phyloP scores from a whole-genome alignment of 176 grass and related monocot genomes.

The Bothriochloa decipiens region DNA sequence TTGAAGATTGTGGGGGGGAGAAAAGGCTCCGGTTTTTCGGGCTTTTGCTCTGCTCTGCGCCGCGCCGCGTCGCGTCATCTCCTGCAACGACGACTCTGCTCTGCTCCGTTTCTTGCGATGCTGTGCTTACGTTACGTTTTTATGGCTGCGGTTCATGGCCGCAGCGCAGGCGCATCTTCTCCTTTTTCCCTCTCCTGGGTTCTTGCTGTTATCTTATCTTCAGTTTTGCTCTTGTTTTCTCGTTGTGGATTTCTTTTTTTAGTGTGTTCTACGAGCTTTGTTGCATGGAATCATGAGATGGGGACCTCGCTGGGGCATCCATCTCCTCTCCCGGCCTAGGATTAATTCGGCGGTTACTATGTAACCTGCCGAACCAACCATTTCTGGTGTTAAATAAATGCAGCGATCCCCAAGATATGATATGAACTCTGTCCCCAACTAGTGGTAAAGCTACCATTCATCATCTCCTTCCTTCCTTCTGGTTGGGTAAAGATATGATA shows the following conservation, averaged over 20 bases:
- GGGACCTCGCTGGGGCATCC: neutral
- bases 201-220: neutral
- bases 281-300: constrained; percentile 11
- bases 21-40: neutral
- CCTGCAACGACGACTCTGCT: too few species aligned
- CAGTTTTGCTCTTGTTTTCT: neutral
- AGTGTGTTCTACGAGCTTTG: neutral
- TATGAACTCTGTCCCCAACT: neutral
- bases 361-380: constrained; percentile 5
- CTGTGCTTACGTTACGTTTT: too few species aligned
- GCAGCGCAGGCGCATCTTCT: too few species aligned
- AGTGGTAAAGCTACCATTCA: neutral
- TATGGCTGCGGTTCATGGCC: too few species aligned
- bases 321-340: neutral
- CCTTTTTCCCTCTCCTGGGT: too few species aligned
- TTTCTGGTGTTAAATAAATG: neutral
- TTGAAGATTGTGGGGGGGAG: neutral
- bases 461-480: neutral
- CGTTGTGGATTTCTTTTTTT: too few species aligned
- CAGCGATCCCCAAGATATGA: neutral
- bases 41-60: neutral
- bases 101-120: too few species aligned
- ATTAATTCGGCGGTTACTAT: neutral
- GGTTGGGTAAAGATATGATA: neutral
- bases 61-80: too few species aligned